These are phyloP conservation scores for Sordariomycetes sp. DNA, from an alignment of 2,329 filamentous ascomycete species.

Conservation along the genomic window DNA sequence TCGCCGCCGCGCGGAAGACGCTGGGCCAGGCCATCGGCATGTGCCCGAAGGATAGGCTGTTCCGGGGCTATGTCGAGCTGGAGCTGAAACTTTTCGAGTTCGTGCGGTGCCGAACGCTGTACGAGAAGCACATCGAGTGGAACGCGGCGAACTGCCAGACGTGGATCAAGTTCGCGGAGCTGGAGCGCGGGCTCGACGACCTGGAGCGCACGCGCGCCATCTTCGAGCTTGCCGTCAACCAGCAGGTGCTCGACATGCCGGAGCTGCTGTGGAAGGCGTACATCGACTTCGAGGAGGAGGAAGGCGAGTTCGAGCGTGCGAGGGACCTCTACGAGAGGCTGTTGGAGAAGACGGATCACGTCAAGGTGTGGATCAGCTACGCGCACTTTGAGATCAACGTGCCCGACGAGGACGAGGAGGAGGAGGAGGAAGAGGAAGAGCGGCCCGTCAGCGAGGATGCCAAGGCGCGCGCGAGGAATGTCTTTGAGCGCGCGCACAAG, in stretches of 20 bases:
- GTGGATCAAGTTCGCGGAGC: slow-evolving; percentile 93
- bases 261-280: slow-evolving; percentile 97
- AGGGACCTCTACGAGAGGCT: slow-evolving; percentile 80
- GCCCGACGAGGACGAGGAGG: slow-evolving; percentile 57
- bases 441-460: slow-evolving; percentile 69
- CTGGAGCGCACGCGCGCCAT: slow-evolving; percentile 80
- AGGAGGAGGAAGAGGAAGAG: slow-evolving; percentile 52
- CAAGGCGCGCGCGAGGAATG: slow-evolving; percentile 66
- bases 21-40: slow-evolving; percentile 84
- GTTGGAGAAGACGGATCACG: slow-evolving; percentile 89
- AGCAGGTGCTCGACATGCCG: slow-evolving; percentile 86
- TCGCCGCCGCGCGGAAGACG: slow-evolving; percentile 74
- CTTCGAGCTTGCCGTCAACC: slow-evolving; percentile 79
- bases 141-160: slow-evolving; percentile 84
- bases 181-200: slow-evolving; percentile 87
- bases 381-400: slow-evolving; percentile 98
- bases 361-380: slow-evolving; percentile 98
- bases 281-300: slow-evolving; percentile 96
- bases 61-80: slow-evolving; percentile 85
- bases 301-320: slow-evolving; percentile 79
- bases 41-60: slow-evolving; percentile 93
- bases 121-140: slow-evolving; percentile 89
- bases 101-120: slow-evolving; percentile 76
- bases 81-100: slow-evolving; percentile 95
- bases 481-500: slow-evolving; percentile 80